Evolutionary conservation across 2,329 filamentous ascomycete genomes (phyloP), one percentile per base, ranked within the genome.

Genomic region (Amesomyces nigricolor): DNA sequence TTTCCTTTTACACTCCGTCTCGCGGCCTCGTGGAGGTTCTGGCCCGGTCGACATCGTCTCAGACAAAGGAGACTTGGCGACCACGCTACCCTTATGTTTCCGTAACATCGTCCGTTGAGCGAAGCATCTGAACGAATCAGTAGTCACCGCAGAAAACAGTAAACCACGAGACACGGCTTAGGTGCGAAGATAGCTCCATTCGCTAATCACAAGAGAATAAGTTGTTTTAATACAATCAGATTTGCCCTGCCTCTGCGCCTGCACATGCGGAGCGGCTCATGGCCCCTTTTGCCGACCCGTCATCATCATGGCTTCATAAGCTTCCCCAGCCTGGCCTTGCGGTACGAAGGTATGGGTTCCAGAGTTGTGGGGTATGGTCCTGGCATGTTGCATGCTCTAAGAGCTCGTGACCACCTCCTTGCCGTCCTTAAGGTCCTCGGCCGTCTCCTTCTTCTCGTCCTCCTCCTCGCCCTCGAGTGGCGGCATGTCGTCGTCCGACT

Each of bases 401-500:
- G 40, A 44, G 48, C 37, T 56, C 35, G 35, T 49, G 38, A 56
- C 54, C 5, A 49, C 56, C 57, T 57, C 59, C 59, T 61, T 61
- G 26, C 51, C 59, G 13, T 61, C 72, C 69, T 77, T 57, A 53
- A 62, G 58, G 44, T 62, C 75, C 67, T 67, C 58, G 30, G 37
- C 47, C 65, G 65, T 61, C 67, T 68, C 72, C 63, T 74, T 72
- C 63, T 72, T 72, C 54, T 75, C 73, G 42, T 61, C 69, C 44
- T 76, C 76, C 39, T 78, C 80, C 58, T 84, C 83, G 29, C 79
- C 85, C 71, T 89, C 87, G 48, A 95, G 83, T 64, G 82, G 83
- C 56, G 91, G 90, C 85, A 95, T 91, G n/a, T 92, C 89, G 4
- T 90, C 88, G 51, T 89, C 86, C 1, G 85, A 83, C 3, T 81